Base-by-base conservation (phyloP, 176 grass and related monocot species). In the Raddia distichophylla region DNA sequence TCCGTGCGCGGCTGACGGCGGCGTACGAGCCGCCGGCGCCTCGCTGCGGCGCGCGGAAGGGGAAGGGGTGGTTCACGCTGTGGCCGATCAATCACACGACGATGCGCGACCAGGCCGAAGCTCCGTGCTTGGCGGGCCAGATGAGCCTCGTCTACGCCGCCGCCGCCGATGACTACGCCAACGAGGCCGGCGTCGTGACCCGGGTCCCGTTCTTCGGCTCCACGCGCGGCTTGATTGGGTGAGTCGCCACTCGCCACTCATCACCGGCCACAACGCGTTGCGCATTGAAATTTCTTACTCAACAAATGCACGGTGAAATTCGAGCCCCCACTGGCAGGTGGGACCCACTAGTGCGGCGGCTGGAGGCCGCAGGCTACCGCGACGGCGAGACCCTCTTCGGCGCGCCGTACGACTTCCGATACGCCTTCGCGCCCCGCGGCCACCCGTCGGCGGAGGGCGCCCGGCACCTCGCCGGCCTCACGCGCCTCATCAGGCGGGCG, bases 371-470 rank as follows among this genome's bases (percentile, higher is more conserved):
- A 7, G 87, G 90, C 63, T 92, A 92, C 82, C 64, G 74, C 32
- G 90, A 92, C 6, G 76, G 82, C 50, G 58, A 57, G 66, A 89
- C 12, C 50, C 87, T 93, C 27, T 88, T 91, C 53, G 90, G 52
- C 18, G 90, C 90, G 42, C 93, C 93, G 1, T 96, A 93, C 68
- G 90, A 96, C 81, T 96, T 96, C 79, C 90, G 93, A 10, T 90
- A 96, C 75, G 45, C 87, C 10, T 76, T 86, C 12, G 82, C 93
- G 74, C 78, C 82, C 19, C 52, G 3, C 0, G 85, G 79, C 70
- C 88, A 89, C 73, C 88, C 66, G 7, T 86, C 85, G 0, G 58
- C 34, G 8, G 88, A 84, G 22, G 87, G 87, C 43, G 52, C 22
- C 35, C 85, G 61, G 51, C 89, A 90, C 80, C 75, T 93, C 60